A percentile compares a stretch with the other conserved stretches of the same genome.
These are phyloP conservation scores for Pyropia haitanensis DNA, from an alignment of 23 red algal species.

Conservation along the genomic window DNA sequence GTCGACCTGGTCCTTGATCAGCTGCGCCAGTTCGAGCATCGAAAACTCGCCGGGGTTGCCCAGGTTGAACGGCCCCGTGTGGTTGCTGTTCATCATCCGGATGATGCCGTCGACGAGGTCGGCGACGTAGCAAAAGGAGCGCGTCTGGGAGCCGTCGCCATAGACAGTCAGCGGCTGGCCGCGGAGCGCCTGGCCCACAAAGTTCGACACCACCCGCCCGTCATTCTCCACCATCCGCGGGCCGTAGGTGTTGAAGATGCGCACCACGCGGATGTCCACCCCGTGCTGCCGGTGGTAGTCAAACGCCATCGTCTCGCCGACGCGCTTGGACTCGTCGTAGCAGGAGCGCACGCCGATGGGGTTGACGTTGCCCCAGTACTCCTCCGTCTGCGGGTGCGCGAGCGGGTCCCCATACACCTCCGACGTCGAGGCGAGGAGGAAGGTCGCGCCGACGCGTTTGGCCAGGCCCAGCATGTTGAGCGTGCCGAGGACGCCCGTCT, in stretches of 20 bases:
- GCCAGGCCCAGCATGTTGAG: slow-evolving; percentile 98
- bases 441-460: slow-evolving; percentile 84
- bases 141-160: slow-evolving; percentile 93
- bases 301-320: slow-evolving; percentile 85
- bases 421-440: slow-evolving; percentile 86
- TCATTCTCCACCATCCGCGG: slow-evolving; percentile 97
- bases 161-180: slow-evolving; percentile 92
- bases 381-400: slow-evolving; percentile 88
- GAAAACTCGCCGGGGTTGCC: slow-evolving; percentile 97
- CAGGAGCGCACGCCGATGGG: slow-evolving; percentile 91
- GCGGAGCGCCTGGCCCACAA: slow-evolving; percentile 89
- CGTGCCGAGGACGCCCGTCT: slow-evolving; percentile 93
- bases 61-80: slow-evolving; percentile 77
- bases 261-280: slow-evolving; percentile 92
- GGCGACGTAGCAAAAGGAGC: slow-evolving; percentile 87
- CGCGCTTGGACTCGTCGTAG: slow-evolving; percentile 98
- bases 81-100: slow-evolving; percentile 83
- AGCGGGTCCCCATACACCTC: slow-evolving; percentile 99
- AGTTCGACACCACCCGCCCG: slow-evolving; percentile 94
- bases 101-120: slow-evolving; percentile 97
- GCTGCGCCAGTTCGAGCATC: slow-evolving; percentile 76
- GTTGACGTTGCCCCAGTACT: slow-evolving; percentile 99
- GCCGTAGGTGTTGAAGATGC: slow-evolving; percentile 99
- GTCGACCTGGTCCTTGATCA: slow-evolving; percentile 58
- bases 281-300: slow-evolving; percentile 98